A percentile compares a stretch with the other conserved stretches of the same genome.
Conservation (phyloP, 305 asterid genomes). For the Fraxinus albicans region DNA sequence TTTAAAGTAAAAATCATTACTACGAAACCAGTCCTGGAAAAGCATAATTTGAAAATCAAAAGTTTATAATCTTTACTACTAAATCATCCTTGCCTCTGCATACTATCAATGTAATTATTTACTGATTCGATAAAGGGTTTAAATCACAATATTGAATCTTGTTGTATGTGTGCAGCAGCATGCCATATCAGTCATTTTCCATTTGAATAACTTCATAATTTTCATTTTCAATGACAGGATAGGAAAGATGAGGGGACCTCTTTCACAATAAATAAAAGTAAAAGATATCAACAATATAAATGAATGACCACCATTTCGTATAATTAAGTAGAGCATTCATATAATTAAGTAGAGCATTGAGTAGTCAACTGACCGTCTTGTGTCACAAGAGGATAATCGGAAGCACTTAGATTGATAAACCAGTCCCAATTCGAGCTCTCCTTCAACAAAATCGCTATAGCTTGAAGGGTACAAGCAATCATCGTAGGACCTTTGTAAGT, state of each 20-base stretch:
- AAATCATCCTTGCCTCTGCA: not conserved
- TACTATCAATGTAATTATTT: not conserved
- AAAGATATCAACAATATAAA: not conserved
- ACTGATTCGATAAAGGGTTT: not conserved
- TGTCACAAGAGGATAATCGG: slow-evolving; percentile 95
- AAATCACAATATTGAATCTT: not conserved
- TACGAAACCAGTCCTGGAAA: not conserved
- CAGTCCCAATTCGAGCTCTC: slow-evolving; percentile 89
- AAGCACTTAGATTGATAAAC: slow-evolving; percentile 98
- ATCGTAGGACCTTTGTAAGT: slow-evolving; percentile 96
- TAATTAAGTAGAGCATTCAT: not conserved
- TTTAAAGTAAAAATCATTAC: not conserved
- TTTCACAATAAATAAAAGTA: not conserved
- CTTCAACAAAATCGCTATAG: slow-evolving; percentile 77
- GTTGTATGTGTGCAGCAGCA: not conserved
- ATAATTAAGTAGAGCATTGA: not conserved
- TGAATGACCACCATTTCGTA: not conserved
- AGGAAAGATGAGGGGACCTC: not conserved
- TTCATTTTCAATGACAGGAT: not conserved
- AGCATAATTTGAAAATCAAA: not conserved
- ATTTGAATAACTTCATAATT: not conserved
- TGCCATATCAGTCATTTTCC: not conserved
- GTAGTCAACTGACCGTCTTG: slow-evolving; percentile 81
- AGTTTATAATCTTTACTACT: not conserved
- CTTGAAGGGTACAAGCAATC: slow-evolving; percentile 97